Percentiles rank a stretch among this genome's conserved stretches.
Conservation (phyloP, 2,329 filamentous ascomycete species). For the Trematosphaeria pertusa region DNA sequence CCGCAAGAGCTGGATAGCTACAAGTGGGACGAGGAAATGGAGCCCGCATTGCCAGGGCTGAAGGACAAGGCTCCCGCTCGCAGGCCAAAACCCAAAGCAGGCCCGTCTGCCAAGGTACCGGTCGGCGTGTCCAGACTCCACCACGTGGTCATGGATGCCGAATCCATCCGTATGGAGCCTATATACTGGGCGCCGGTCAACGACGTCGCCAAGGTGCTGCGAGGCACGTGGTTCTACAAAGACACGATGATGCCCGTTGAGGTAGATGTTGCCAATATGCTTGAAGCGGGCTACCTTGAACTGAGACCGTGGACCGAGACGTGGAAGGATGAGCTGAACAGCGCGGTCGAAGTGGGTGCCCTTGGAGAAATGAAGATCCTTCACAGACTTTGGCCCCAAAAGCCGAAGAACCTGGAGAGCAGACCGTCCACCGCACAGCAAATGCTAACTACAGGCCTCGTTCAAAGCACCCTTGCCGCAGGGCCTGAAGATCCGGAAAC, state of each 20-base stretch:
- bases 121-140: slow-evolving; percentile 92
- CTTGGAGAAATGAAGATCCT: slow-evolving; percentile 90
- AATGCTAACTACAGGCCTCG: slow-evolving; percentile 34
- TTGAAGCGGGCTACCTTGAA: slow-evolving; percentile 89
- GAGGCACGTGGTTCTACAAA: slow-evolving; percentile 97
- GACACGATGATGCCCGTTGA: slow-evolving; percentile 94
- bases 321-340: slow-evolving; percentile 89
- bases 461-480: slow-evolving; percentile 42
- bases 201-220: slow-evolving; percentile 80
- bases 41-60: slow-evolving; percentile 35
- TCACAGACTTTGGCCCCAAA: slow-evolving; percentile 79
- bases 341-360: slow-evolving; percentile 88
- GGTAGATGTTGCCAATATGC: slow-evolving; percentile 82
- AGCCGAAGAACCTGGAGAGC: slow-evolving; percentile 61
- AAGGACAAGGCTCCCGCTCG: slow-evolving; percentile 39
- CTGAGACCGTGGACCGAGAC: slow-evolving; percentile 89
- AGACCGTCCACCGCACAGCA: slow-evolving; percentile 48
- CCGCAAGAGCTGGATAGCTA: slow-evolving; percentile 55
- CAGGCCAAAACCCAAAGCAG: slow-evolving; percentile 30
- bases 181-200: slow-evolving; percentile 98
- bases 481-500: slow-evolving; percentile 52
- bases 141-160: slow-evolving; percentile 77
- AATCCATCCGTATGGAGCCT: slow-evolving; percentile 77
- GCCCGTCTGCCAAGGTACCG: slow-evolving; percentile 67
- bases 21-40: slow-evolving; percentile 55